A percentile compares a stretch with the other conserved stretches of the same genome.
Evolutionary conservation across 129 eudicot genomes (phyloP).

Genomic region (Tagetes erecta): DNA sequence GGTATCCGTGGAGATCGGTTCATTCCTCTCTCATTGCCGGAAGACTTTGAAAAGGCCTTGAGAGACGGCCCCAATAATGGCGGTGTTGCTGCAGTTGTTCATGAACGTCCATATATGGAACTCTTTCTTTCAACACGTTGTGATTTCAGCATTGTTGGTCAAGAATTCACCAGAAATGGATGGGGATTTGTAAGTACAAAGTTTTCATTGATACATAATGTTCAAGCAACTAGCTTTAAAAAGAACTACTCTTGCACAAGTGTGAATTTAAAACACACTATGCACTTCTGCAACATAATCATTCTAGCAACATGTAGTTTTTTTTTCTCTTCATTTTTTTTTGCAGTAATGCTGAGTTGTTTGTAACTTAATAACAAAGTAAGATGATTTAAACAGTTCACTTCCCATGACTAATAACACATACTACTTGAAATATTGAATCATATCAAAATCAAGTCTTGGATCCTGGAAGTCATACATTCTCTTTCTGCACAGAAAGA

Average conservation of each 20-base stretch:
- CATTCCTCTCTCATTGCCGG: slow-evolving; percentile 51
- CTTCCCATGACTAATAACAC: background rate
- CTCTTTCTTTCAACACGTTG: slow-evolving; percentile 73
- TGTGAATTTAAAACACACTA: no score
- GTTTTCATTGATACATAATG: background rate
- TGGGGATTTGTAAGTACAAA: slow-evolving; percentile 88
- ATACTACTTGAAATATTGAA: background rate
- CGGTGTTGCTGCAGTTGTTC: slow-evolving; percentile 74
- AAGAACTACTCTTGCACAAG: background rate
- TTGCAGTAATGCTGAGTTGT: background rate
- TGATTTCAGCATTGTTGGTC: slow-evolving; percentile 69
- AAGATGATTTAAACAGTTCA: background rate
- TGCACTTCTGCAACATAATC: background rate
- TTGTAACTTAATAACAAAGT: background rate
- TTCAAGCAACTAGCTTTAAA: background rate
- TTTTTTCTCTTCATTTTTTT: background rate
- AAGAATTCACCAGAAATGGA: slow-evolving; percentile 70
- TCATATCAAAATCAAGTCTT: background rate
- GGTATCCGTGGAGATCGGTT: slow-evolving; percentile 49
- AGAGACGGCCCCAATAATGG: slow-evolving; percentile 56
- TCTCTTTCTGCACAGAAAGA: background rate
- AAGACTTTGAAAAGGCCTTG: slow-evolving; percentile 58
- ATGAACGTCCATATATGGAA: slow-evolving; percentile 71
- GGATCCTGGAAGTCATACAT: background rate
- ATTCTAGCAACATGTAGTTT: background rate